Evolutionary conservation across 2,329 filamentous ascomycete species (phyloP), one percentile per base, ranked within the genome.

Genomic region (Aspergillus sp.): DNA sequence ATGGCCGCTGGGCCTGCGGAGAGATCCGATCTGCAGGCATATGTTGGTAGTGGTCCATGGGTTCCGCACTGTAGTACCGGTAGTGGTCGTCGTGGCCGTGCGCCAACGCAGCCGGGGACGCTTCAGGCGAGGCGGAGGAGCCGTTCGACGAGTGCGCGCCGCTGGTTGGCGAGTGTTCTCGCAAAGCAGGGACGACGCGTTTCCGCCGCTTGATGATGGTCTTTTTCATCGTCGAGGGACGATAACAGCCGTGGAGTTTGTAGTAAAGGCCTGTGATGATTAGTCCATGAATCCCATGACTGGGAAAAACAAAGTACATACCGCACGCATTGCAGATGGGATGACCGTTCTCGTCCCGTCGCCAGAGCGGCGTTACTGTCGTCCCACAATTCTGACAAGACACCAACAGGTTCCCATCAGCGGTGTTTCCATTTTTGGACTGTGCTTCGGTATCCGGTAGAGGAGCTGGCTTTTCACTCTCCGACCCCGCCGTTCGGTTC

Each of bases 291-390:
- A n/a, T 20, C 4, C 19, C 49, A 62, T 47, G 61, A 49, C 40
- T 31, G n/a, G 7, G 19, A 34, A 51, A 21, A 41, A 40, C 21
- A 17, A 40, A 17, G 11, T 23, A 14, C 87, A 69, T 81, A 96
- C 91, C 94, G 77, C 94, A 99, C 47, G 94, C 94, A 73, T 99
- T 99, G 77, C 94, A 99, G 58, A 99, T 99, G 4, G 93, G 96
- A 74, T 97, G 92, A 1, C 94, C 94, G 62, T 87, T 87, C 71
- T 96, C 93, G 68, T 97, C 94, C 64, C 94, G 83, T 66, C 94
- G 84, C 94, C 94, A 99, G 13, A 99, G 79, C 13, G 94, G 94
- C 40, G 94, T 99, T 50, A 97, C 93, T 0, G 94, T 97, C 11
- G 94, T 99, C 25, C 88, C 89, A 71, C 94, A 99, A 66, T 99